Conservation (phyloP, 768 basidiomycete species). For the Roridomyces roridus region DNA sequence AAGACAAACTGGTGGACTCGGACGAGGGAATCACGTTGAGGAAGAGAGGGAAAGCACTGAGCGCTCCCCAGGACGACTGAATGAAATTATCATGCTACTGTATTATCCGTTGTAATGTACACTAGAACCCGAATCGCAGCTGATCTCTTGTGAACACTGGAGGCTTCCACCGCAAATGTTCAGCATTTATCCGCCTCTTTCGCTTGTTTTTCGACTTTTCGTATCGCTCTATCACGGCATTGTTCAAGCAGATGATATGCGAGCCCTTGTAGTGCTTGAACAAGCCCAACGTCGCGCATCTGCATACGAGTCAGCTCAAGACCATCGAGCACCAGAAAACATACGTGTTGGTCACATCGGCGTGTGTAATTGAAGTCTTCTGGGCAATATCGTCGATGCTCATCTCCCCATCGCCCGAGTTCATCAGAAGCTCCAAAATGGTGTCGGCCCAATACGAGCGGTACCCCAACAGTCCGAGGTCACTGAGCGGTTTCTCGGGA, state of each 20-base stretch:
- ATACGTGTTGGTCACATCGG: constrained; percentile 98
- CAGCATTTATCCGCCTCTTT: constrained; percentile 78
- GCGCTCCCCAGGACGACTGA: neutral
- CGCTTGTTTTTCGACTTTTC: constrained; percentile 83
- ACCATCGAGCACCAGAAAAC: constrained; percentile 39
- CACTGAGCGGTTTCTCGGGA: constrained; percentile 96
- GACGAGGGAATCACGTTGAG: constrained; percentile 22
- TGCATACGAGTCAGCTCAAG: constrained; percentile 39
- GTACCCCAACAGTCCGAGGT: constrained; percentile 91
- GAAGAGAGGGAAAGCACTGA: constrained; percentile 7
- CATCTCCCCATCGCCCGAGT: constrained; percentile 76
- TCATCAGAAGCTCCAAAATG: constrained; percentile 88
- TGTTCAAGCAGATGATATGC: constrained; percentile 91
- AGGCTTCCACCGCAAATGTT: constrained; percentile 91
- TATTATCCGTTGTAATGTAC: constrained; percentile 2
- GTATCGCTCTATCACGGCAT: constrained; percentile 89
- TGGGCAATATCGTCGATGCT: constrained; percentile 98
- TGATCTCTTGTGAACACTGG: constrained; percentile 92
- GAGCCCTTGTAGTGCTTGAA: constrained; percentile 97
- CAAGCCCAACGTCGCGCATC: constrained; percentile 91
- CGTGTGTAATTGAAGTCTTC: constrained; percentile 92
- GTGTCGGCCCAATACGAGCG: constrained; percentile 98
- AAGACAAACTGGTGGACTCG: constrained; percentile 30
- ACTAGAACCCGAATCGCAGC: constrained; percentile 74
- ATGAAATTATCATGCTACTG: neutral